Conservation (phyloP, 2,329 filamentous ascomycete genomes). For the Fusarium sp. region DNA sequence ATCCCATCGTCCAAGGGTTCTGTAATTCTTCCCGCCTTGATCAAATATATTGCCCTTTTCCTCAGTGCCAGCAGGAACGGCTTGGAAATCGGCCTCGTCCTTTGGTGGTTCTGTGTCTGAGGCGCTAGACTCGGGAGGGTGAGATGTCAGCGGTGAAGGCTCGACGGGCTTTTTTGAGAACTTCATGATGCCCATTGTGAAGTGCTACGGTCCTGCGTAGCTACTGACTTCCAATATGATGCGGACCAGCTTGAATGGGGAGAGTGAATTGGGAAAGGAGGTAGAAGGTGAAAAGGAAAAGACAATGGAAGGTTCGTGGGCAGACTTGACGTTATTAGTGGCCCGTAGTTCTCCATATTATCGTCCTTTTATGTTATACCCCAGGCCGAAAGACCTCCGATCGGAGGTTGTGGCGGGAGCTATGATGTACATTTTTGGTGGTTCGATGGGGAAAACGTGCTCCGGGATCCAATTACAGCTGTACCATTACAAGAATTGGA, state of each 20-base stretch:
- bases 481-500: background rate
- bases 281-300: slow-evolving; percentile 4
- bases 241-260: background rate
- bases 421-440: slow-evolving; percentile 18
- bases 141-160: background rate
- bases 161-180: slow-evolving; percentile 20
- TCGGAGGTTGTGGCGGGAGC: slow-evolving; percentile 31
- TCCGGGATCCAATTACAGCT: slow-evolving; percentile 13
- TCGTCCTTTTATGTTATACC: slow-evolving; percentile 24
- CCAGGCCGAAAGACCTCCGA: slow-evolving; percentile 29
- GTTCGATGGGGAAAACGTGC: slow-evolving; percentile 7
- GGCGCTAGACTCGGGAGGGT: slow-evolving; percentile 5
- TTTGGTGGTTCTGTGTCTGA: slow-evolving; percentile 30
- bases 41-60: slow-evolving; percentile 39
- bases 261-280: background rate
- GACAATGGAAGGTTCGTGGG: background rate
- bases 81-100: slow-evolving; percentile 24
- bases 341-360: slow-evolving; percentile 31
- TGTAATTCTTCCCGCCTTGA: slow-evolving; percentile 41
- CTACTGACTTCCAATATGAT: background rate
- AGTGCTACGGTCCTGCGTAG: background rate
- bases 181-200: slow-evolving; percentile 25
- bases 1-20: slow-evolving; percentile 40
- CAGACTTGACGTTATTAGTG: slow-evolving; percentile 27
- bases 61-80: slow-evolving; percentile 18